A percentile compares a stretch with the other conserved stretches of the same genome.
phyloP scores from a whole-genome alignment of 2,329 filamentous ascomycete species.

The Alternaria tenuissima region DNA sequence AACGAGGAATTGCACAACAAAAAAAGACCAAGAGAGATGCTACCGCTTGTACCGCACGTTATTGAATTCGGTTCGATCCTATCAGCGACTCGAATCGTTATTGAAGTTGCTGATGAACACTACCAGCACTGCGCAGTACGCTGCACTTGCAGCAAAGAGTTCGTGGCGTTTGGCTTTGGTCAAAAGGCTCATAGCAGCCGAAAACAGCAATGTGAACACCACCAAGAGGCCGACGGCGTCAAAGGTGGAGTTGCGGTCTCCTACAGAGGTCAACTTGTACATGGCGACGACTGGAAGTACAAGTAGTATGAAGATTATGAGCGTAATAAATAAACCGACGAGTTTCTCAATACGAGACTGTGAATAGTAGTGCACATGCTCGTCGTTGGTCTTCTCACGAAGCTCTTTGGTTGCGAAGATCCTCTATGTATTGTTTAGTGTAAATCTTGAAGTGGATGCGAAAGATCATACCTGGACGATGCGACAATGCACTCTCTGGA shows the following conservation, averaged over 20 bases:
- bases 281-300: slow-evolving; percentile 48
- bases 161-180: slow-evolving; percentile 48
- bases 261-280: slow-evolving; percentile 45
- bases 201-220: slow-evolving; percentile 51
- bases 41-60: too few species aligned
- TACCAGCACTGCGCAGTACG: slow-evolving; percentile 49
- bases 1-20: too few species aligned
- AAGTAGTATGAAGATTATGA: slow-evolving; percentile 50
- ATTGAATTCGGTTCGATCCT: too few species aligned
- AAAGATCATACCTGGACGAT: slow-evolving; percentile 34
- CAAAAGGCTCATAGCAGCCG: slow-evolving; percentile 44
- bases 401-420: slow-evolving; percentile 46
- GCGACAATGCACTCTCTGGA: slow-evolving; percentile 29
- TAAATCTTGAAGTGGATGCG: background rate
- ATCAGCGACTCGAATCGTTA: background rate
- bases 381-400: slow-evolving; percentile 38
- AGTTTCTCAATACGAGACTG: slow-evolving; percentile 42
- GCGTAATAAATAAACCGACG: slow-evolving; percentile 48
- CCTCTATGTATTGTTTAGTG: slow-evolving; percentile 20
- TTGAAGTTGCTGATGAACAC: slow-evolving; percentile 51
- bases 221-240: slow-evolving; percentile 52
- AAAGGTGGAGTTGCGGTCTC: slow-evolving; percentile 40
- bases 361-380: slow-evolving; percentile 42
- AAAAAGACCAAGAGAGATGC: too few species aligned
- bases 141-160: slow-evolving; percentile 47